Percentiles rank a stretch among this genome's conserved stretches.
Conservation (phyloP, 164 flowering plant species). For the Macadamia tetraphylla region DNA sequence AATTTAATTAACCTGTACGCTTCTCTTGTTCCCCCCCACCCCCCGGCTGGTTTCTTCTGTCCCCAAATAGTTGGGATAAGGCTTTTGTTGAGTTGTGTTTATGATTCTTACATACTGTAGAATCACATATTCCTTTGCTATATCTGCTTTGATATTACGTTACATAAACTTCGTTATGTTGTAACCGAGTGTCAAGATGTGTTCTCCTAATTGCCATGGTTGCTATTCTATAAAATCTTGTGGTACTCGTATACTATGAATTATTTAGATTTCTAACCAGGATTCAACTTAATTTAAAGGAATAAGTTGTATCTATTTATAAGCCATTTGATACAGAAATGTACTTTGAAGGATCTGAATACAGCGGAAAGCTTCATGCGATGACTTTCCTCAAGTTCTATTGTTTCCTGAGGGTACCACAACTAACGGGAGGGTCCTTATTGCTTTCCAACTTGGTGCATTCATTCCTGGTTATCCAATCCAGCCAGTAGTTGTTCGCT, state of each 20-base stretch:
- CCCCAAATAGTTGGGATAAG: too few species aligned
- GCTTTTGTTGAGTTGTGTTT: too few species aligned
- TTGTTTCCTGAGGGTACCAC: conserved; percentile 99
- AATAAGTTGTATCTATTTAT: conserved; percentile 31
- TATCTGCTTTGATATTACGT: neutral
- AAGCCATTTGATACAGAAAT: conserved; percentile 93
- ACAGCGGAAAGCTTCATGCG: conserved; percentile 92
- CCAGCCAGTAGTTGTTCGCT: conserved; percentile 90
- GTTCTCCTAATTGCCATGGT: neutral
- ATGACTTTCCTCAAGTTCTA: conserved; percentile 73
- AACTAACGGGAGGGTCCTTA: conserved; percentile 69
- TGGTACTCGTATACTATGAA: neutral
- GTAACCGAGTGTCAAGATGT: neutral
- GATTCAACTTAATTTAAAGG: neutral
- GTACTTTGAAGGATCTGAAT: conserved; percentile 83
- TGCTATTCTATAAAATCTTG: neutral
- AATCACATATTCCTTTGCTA: too few species aligned
- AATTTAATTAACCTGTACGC: too few species aligned
- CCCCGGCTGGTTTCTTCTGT: too few species aligned
- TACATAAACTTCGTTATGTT: neutral
- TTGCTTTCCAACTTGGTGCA: conserved; percentile 94
- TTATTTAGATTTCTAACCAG: neutral
- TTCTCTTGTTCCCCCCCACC: too few species aligned
- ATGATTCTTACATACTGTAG: too few species aligned
- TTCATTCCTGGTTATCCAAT: conserved; percentile 84